These are phyloP conservation scores for Lanzia echinophila DNA, from an alignment of 2,329 filamentous ascomycete genomes.

Conservation along the genomic window DNA sequence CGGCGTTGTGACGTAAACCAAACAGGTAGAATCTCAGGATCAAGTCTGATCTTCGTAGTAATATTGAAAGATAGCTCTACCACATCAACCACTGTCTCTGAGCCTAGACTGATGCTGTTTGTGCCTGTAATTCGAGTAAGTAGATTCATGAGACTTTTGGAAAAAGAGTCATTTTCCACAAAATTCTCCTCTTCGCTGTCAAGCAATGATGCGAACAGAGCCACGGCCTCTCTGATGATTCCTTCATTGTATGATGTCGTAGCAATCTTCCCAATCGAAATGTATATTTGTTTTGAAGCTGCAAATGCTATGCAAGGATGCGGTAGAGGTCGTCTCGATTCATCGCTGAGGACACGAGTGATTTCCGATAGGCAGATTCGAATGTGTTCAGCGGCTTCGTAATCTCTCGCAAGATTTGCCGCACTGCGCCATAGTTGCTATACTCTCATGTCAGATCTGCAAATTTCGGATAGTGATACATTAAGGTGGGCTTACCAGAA, in stretches of 20 bases:
- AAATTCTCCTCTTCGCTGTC: constrained; percentile 97
- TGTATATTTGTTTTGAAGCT: constrained; percentile 79
- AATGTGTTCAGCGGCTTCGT: constrained; percentile 55
- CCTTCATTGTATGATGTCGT: constrained; percentile 77
- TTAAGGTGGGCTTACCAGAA: constrained; percentile 42
- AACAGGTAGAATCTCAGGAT: constrained; percentile 76
- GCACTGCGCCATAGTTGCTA: constrained; percentile 56
- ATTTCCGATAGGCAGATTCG: constrained; percentile 58
- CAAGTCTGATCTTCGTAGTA: constrained; percentile 87
- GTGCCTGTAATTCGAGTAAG: constrained; percentile 71
- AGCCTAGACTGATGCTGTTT: constrained; percentile 64
- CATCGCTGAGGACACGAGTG: constrained; percentile 72
- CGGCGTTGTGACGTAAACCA: constrained; percentile 70
- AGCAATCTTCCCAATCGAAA: constrained; percentile 82
- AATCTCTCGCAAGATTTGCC: constrained; percentile 52
- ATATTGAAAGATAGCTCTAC: constrained; percentile 94
- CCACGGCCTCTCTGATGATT: constrained; percentile 76
- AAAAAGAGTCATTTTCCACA: constrained; percentile 78
- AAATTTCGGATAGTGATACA: not conserved
- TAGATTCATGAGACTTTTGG: constrained; percentile 79
- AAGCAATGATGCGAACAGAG: constrained; percentile 84
- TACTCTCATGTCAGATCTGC: constrained; percentile 8
- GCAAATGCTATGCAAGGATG: constrained; percentile 90
- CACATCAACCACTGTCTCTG: constrained; percentile 79
- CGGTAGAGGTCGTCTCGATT: constrained; percentile 78